These are phyloP conservation scores for Rhizopogon vinicolor DNA, from an alignment of 768 basidiomycete species.

Conservation along the genomic window DNA sequence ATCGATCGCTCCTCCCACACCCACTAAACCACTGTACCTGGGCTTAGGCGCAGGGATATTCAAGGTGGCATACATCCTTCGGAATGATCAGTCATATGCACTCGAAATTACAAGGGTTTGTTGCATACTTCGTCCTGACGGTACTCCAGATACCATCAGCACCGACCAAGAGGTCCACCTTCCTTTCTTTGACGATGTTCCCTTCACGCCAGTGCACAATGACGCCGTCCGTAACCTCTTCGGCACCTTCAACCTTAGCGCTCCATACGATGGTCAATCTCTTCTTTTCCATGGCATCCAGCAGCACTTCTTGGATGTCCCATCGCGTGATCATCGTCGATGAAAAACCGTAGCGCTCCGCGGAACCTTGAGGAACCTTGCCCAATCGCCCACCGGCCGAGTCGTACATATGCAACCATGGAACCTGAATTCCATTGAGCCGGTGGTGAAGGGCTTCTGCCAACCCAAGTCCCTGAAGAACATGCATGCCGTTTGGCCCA, in stretches of 20 bases:
- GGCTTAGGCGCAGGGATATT: conserved; percentile 14
- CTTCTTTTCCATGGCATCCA: conserved; percentile 20
- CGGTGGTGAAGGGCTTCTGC: conserved; percentile 18
- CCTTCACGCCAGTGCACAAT: conserved; percentile 22
- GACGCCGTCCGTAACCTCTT: conserved; percentile 20
- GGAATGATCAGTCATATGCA: conserved; percentile 1
- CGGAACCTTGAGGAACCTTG: conserved; percentile 21
- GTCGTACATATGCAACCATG: conserved; percentile 17
- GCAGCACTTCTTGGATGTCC: conserved; percentile 26
- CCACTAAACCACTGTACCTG: conserved; percentile 25
- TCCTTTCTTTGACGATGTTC: conserved; percentile 14
- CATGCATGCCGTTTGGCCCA: conserved; percentile 24
- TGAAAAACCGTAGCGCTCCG: conserved; percentile 21
- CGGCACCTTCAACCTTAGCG: conserved; percentile 17
- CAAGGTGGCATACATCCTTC: conserved; percentile 20
- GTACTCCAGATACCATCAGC: conserved; percentile 28
- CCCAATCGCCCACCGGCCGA: conserved; percentile 17
- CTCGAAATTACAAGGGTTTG: neutral
- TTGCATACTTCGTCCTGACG: conserved; percentile 18
- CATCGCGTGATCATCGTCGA: conserved; percentile 23
- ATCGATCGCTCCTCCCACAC: conserved; percentile 14
- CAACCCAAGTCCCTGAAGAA: conserved; percentile 21
- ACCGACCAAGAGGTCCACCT: conserved; percentile 26
- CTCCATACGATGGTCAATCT: conserved; percentile 16
- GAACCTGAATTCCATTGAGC: conserved; percentile 13